Base-by-base conservation (phyloP, 768 basidiomycete genomes). In the Lentinula aciculospora region DNA sequence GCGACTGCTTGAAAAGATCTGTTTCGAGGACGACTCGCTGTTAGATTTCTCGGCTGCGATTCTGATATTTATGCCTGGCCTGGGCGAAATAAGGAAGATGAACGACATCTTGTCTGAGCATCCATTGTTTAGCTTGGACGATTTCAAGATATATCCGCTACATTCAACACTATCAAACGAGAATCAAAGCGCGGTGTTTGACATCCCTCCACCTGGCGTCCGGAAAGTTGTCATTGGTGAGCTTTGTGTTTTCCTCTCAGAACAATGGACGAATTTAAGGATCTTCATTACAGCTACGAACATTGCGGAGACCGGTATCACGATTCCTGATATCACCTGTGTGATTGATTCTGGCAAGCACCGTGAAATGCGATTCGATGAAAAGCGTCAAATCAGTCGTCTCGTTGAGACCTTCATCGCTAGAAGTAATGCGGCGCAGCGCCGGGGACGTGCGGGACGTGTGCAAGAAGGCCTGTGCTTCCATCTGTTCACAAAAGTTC, bases 311-410 rank as follows among this genome's bases (percentile, higher is more conserved):
- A 99, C 96, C 13, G 96, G 96, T 64, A 92, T 99, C 56, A 99
- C 97, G 1, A 99, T 99, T 56, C 96, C 96, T 5, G 97, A 99
- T 64, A 91, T 97, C 59, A 96, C 94, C 8, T 94, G 93, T 63
- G 96, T 98, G 23, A 93, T 98, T 59, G 96, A 99, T 66, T 83
- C 86, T 0, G 94, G 95, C 48, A 94, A 91, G 65, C 94, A 97
- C 68, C 81, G 92, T 62, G 94, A 97, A 74, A 97, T 97, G 88
- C 84, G 88, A 87, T 98, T 94, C 66, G 95, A 99, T 66, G 96
- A 99, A 74, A 98, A 98, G 71, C 84, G 97, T 13, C 96, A 98
- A 66, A 84, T 97, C 60, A 96, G 93, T 57, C 83, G 94, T 23
- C 73, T 99, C 27, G 81, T 94, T 6, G 94, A 98, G 70, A 92